These are phyloP conservation scores for Phytophthora pistaciae DNA, from an alignment of 352 stramenopile genomes.

Conservation along the genomic window DNA sequence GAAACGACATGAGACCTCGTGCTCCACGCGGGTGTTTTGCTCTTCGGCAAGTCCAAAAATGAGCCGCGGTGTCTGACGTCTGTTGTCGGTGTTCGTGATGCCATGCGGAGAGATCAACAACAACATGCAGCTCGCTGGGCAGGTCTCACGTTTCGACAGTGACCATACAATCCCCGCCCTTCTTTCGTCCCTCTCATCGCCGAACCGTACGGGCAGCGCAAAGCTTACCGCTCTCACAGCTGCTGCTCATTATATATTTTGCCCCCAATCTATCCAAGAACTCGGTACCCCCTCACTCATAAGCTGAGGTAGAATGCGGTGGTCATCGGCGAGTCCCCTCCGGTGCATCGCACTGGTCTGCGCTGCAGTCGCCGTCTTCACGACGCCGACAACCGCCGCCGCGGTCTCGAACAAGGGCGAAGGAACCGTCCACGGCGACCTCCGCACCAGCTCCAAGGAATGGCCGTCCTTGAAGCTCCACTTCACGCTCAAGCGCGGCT, in stretches of 20 bases:
- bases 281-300: not conserved
- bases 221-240: constrained; percentile 4
- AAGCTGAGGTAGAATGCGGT: not conserved
- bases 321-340: constrained; percentile 5
- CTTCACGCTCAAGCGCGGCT: constrained; percentile 46
- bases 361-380: constrained; percentile 1
- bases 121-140: constrained; percentile 1
- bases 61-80: constrained; percentile 11
- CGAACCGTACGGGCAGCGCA: constrained; percentile 12
- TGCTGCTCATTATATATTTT: constrained; percentile 28
- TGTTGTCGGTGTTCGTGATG: constrained; percentile 16
- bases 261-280: not conserved
- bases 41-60: constrained; percentile 7
- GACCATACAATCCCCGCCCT: constrained; percentile 26
- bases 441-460: constrained; percentile 30
- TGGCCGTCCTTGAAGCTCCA: constrained; percentile 52
- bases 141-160: constrained; percentile 14
- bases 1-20: not conserved
- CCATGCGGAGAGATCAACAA: constrained; percentile 19
- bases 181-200: constrained; percentile 6
- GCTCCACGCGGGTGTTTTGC: not conserved
- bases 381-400: constrained; percentile 6
- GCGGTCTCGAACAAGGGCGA: constrained; percentile 9
- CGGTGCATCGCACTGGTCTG: constrained; percentile 6
- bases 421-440: constrained; percentile 28